phyloP scores from a whole-genome alignment of 192 early-diverging fungal species.

The Umbelopsis sp. region DNA sequence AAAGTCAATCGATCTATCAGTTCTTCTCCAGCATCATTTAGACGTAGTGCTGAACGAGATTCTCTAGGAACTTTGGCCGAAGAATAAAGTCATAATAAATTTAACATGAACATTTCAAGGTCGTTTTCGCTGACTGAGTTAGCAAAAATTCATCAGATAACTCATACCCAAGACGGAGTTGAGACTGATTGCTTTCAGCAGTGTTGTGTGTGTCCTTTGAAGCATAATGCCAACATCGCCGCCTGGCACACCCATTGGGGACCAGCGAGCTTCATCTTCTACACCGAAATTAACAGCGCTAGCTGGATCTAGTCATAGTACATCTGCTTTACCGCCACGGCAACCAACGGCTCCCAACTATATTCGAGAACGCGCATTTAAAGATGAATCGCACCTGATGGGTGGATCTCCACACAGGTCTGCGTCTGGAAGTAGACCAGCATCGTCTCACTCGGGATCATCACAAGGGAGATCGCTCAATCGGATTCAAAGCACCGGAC shows the following conservation, averaged over 20 bases:
- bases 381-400: slow-evolving; percentile 20
- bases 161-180: not conserved
- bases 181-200: not conserved
- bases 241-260: slow-evolving; percentile 10
- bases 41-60: slow-evolving; percentile 19
- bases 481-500: slow-evolving; percentile 29
- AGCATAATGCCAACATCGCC: slow-evolving; percentile 17
- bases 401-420: slow-evolving; percentile 18
- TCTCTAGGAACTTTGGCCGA: slow-evolving; percentile 15
- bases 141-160: not conserved
- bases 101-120: not conserved
- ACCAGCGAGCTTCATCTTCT: slow-evolving; percentile 20
- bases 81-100: slow-evolving; percentile 2
- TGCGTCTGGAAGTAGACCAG: slow-evolving; percentile 7
- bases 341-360: slow-evolving; percentile 17
- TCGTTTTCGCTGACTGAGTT: not conserved
- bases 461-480: slow-evolving; percentile 12
- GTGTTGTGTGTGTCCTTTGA: not conserved
- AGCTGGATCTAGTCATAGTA: not conserved
- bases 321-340: slow-evolving; percentile 1
- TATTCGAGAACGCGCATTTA: slow-evolving; percentile 10
- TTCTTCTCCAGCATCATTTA: slow-evolving; percentile 6
- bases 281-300: slow-evolving; percentile 4
- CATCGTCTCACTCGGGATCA: slow-evolving; percentile 14
- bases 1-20: not conserved